phyloP scores from a whole-genome alignment of 1,284 basidiomycete species.

The Sporisorium iseilematis-ciliati region DNA sequence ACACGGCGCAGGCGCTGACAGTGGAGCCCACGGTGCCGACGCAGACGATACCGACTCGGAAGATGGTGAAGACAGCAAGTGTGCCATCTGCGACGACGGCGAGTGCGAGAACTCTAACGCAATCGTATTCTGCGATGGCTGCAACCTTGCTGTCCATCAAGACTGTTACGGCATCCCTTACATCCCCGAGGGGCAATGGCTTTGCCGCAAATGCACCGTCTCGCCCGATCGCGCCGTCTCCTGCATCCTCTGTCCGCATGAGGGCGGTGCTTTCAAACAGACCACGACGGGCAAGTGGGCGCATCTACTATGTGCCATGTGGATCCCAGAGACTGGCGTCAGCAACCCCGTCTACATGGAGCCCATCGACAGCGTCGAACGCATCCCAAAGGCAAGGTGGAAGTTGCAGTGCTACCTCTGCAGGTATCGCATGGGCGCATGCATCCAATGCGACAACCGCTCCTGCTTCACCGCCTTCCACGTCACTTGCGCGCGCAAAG shows the following conservation, averaged over 20 bases:
- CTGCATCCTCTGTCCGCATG: conserved; percentile 93
- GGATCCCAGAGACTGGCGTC: conserved; percentile 95
- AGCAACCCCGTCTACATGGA: conserved; percentile 99
- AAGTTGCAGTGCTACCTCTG: conserved; percentile 89
- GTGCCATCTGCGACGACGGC: conserved; percentile 96
- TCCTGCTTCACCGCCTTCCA: conserved; percentile 95
- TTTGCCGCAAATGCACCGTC: conserved; percentile 97
- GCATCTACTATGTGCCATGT: conserved; percentile 95
- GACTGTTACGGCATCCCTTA: conserved; percentile 99
- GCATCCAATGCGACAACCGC: conserved; percentile 94
- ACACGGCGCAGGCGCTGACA: conserved; percentile 29
- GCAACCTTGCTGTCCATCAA: conserved; percentile 98
- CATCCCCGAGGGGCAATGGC: conserved; percentile 99
- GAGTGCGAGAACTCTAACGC: conserved; percentile 99
- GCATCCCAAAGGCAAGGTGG: conserved; percentile 91
- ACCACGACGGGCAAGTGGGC: conserved; percentile 94
- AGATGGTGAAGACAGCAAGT: conserved; percentile 75
- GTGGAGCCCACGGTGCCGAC: conserved; percentile 22
- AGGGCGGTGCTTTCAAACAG: conserved; percentile 98
- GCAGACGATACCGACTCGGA: conserved; percentile 53
- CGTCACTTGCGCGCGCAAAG: conserved; percentile 85
- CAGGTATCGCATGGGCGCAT: conserved; percentile 84
- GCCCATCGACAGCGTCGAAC: conserved; percentile 90
- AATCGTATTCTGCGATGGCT: conserved; percentile 99
- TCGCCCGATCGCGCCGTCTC: conserved; percentile 95